A percentile compares a stretch with the other conserved stretches of the same genome.
phyloP scores from a whole-genome alignment of 148 eudicot genomes.

The Spergularia bocconei region DNA sequence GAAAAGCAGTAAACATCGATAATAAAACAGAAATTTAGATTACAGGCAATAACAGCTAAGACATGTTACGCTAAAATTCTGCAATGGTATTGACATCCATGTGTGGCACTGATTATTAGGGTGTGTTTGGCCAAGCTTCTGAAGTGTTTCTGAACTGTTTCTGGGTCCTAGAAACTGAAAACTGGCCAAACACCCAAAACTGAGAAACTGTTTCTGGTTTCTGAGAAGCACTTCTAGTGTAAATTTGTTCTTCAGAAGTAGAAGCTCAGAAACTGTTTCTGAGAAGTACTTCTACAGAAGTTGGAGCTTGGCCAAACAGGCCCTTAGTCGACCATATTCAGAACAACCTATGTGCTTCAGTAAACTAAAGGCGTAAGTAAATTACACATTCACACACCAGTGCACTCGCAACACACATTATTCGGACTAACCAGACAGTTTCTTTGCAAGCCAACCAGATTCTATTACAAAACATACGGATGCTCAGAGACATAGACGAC shows the following conservation, averaged over 20 bases:
- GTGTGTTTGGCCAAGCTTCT: too few species aligned
- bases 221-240: too few species aligned
- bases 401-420: not conserved
- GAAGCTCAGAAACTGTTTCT: too few species aligned
- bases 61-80: not conserved
- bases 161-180: too few species aligned
- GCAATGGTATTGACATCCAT: not conserved
- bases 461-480: not conserved
- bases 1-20: constrained; percentile 15
- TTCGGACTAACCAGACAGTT: not conserved
- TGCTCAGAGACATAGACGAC: not conserved
- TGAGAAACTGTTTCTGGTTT: too few species aligned
- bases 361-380: not conserved
- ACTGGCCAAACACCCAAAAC: too few species aligned
- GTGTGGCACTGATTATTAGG: not conserved
- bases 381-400: not conserved
- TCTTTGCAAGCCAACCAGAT: not conserved
- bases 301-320: too few species aligned
- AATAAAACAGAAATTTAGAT: not conserved
- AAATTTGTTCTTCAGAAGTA: too few species aligned
- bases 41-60: not conserved
- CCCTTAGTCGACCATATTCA: not conserved
- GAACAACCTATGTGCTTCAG: not conserved
- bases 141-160: too few species aligned
- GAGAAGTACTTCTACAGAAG: too few species aligned